These are phyloP conservation scores for Ceratocystis harringtonii DNA, from an alignment of 2,329 filamentous ascomycete species.

Conservation along the genomic window DNA sequence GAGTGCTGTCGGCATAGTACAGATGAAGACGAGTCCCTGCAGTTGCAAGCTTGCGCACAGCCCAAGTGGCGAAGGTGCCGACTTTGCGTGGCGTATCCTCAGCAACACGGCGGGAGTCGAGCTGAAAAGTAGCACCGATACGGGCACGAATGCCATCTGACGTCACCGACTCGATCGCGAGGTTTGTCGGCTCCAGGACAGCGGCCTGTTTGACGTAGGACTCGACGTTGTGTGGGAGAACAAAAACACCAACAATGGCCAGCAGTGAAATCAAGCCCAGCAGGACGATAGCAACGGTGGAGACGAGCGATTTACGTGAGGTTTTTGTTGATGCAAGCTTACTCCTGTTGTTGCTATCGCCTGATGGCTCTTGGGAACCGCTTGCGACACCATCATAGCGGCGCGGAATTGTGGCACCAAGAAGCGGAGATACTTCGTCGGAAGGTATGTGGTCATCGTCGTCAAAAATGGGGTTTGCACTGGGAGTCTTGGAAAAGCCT, in stretches of 20 bases:
- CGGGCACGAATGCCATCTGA: conserved; percentile 60
- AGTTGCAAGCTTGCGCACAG: conserved; percentile 62
- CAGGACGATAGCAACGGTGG: conserved; percentile 53
- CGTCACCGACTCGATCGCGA: conserved; percentile 79
- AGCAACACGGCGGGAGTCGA: conserved; percentile 63
- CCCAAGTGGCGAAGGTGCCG: conserved; percentile 64
- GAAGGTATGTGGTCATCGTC: conserved; percentile 21
- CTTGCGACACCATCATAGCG: conserved; percentile 28
- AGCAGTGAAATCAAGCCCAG: conserved; percentile 47
- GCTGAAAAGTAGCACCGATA: conserved; percentile 64
- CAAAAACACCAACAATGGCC: conserved; percentile 66
- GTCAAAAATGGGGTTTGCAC: conserved; percentile 18
- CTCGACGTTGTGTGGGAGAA: conserved; percentile 65
- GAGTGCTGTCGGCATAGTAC: conserved; percentile 43
- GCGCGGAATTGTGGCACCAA: conserved; percentile 27
- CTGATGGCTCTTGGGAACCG: conserved; percentile 18
- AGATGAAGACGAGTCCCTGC: conserved; percentile 58
- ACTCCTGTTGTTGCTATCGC: conserved; percentile 18
- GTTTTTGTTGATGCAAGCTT: conserved; percentile 21
- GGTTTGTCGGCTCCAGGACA: conserved; percentile 64
- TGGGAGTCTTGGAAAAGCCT: neutral
- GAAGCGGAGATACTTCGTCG: conserved; percentile 38
- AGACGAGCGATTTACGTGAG: conserved; percentile 42
- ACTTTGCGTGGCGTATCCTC: conserved; percentile 58
- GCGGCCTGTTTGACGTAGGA: conserved; percentile 74